A percentile compares a stretch with the other conserved stretches of the same genome.
Conservation (phyloP, 805 yeast genomes). For the Alloascoidea hylecoeti region DNA sequence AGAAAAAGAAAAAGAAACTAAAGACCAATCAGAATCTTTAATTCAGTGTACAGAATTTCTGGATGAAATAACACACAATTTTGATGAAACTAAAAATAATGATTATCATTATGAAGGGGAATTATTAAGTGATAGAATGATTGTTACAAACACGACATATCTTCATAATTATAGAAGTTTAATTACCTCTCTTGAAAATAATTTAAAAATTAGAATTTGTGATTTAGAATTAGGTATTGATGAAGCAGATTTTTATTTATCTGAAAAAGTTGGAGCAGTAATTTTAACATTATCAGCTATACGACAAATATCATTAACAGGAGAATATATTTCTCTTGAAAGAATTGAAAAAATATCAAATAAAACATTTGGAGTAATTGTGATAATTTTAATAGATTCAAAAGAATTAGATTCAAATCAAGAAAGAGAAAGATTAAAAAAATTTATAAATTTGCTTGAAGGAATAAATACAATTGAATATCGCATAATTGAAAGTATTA, state of each 20-base stretch:
- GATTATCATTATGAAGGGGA: background rate
- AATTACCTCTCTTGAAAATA: background rate
- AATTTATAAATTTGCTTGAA: background rate
- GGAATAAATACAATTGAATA: background rate
- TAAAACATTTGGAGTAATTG: background rate
- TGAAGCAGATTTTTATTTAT: background rate
- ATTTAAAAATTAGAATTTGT: background rate
- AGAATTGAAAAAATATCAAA: background rate
- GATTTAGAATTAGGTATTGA: background rate
- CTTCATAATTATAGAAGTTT: background rate
- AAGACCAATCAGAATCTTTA: background rate
- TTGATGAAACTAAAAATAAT: background rate
- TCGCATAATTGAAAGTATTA: background rate
- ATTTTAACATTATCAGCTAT: background rate
- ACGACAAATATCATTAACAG: background rate
- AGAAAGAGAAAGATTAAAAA: background rate
- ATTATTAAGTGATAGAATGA: background rate
- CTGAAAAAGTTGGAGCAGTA: background rate
- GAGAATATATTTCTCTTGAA: background rate
- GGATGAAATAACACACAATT: background rate
- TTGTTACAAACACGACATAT: background rate
- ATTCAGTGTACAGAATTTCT: constrained; percentile 1
- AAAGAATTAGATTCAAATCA: background rate
- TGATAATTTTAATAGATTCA: background rate
- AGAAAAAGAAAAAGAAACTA: background rate